A percentile compares a stretch with the other conserved stretches of the same genome.
Evolutionary conservation across 2,329 filamentous ascomycete species (phyloP).

Genomic region (Calonectria leucothoes): DNA sequence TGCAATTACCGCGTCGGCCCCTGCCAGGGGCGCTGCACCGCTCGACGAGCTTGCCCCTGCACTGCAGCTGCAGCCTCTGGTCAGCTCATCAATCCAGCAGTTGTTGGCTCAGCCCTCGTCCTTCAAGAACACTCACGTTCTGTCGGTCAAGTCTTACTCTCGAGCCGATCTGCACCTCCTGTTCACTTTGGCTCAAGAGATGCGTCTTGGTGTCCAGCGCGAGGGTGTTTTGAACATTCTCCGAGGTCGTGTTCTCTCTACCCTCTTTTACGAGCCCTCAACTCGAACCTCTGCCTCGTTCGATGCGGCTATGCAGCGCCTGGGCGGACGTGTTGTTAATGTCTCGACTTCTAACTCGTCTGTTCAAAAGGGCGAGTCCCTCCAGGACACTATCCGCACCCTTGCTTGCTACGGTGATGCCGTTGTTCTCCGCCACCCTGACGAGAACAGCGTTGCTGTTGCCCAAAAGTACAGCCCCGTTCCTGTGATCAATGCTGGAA

Average conservation of each 20-base stretch:
- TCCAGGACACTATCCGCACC: conserved; percentile 94
- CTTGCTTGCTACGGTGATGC: conserved; percentile 95
- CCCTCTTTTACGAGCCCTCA: conserved; percentile 97
- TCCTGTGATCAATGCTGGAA: conserved; percentile 96
- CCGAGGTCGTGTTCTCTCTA: conserved; percentile 86
- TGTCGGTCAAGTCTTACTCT: conserved; percentile 92
- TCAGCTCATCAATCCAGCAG: conserved; percentile 73
- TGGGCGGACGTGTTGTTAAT: conserved; percentile 87
- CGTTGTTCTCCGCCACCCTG: conserved; percentile 93
- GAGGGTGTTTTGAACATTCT: conserved; percentile 90
- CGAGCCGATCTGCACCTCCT: conserved; percentile 90
- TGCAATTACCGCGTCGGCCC: conserved; percentile 31
- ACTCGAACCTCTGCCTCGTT: conserved; percentile 96
- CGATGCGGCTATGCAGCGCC: conserved; percentile 97
- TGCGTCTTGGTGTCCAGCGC: conserved; percentile 93
- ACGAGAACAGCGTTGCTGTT: conserved; percentile 81
- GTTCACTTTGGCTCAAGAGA: conserved; percentile 97
- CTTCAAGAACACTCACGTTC: conserved; percentile 90
- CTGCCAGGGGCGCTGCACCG: conserved; percentile 38
- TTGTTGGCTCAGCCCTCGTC: conserved; percentile 80
- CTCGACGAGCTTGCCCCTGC: conserved; percentile 60
- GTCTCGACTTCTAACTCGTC: conserved; percentile 88
- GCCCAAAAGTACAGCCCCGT: conserved; percentile 90
- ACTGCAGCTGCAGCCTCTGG: conserved; percentile 60
- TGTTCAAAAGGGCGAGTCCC: conserved; percentile 91